Conservation (phyloP, 2,329 filamentous ascomycete species). For the Rhinocladiella similis region DNA sequence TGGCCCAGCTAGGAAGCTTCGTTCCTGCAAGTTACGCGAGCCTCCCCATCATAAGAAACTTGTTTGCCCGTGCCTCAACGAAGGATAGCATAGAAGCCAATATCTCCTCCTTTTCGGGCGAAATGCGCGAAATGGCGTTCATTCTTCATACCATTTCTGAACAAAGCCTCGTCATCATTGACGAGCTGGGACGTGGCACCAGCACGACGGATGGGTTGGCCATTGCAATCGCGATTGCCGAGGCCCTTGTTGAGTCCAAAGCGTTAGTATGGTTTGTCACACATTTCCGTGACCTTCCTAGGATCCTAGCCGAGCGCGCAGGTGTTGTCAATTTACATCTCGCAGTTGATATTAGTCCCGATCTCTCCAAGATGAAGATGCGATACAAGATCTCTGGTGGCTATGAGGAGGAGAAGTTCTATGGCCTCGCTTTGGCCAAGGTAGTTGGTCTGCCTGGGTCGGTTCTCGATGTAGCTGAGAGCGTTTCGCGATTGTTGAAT, state of each 20-base stretch:
- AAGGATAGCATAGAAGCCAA: constrained; percentile 89
- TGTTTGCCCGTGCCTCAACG: constrained; percentile 85
- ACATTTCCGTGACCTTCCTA: constrained; percentile 82
- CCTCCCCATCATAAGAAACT: constrained; percentile 74
- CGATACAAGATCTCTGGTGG: constrained; percentile 80
- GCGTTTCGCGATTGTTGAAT: constrained; percentile 64
- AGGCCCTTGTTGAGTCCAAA: constrained; percentile 77
- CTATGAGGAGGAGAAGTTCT: constrained; percentile 68
- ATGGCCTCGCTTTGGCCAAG: constrained; percentile 79
- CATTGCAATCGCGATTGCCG: constrained; percentile 86
- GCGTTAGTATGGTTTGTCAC: constrained; percentile 91
- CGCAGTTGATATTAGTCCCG: constrained; percentile 62
- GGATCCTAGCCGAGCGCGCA: constrained; percentile 69
- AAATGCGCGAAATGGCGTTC: constrained; percentile 96
- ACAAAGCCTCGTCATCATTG: constrained; percentile 77
- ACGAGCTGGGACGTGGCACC: constrained; percentile 89
- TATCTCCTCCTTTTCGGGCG: constrained; percentile 86
- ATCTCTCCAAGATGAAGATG: constrained; percentile 67
- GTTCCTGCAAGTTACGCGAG: constrained; percentile 83
- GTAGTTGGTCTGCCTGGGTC: constrained; percentile 69
- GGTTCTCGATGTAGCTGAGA: constrained; percentile 68
- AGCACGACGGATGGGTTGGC: constrained; percentile 84
- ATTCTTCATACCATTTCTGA: constrained; percentile 81
- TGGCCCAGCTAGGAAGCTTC: constrained; percentile 92
- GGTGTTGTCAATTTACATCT: constrained; percentile 85